These are phyloP conservation scores for Pleurotus sapidus DNA, from an alignment of 768 basidiomycete genomes.

Conservation along the genomic window DNA sequence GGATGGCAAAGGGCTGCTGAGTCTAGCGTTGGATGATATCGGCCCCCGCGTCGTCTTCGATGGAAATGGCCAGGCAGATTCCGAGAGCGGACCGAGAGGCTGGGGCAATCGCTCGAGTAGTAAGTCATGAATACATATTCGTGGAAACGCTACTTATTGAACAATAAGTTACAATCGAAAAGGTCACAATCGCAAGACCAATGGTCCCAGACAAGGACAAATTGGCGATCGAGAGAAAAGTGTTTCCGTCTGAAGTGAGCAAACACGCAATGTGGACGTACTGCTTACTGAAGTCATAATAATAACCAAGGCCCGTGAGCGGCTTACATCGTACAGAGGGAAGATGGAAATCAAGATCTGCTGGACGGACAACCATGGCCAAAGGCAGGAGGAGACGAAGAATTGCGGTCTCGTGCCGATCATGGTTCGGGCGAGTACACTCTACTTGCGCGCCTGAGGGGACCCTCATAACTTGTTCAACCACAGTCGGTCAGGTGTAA, in stretches of 20 bases:
- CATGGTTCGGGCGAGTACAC: constrained; percentile 85
- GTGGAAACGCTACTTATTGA: neutral
- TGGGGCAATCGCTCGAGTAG: constrained; percentile 87
- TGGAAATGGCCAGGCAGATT: constrained; percentile 51
- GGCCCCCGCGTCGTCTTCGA: constrained; percentile 94
- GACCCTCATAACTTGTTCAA: no score
- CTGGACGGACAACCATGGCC: constrained; percentile 69
- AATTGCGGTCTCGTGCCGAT: constrained; percentile 94
- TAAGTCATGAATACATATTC: constrained; percentile 37
- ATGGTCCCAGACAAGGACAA: constrained; percentile 85
- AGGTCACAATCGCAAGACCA: constrained; percentile 79
- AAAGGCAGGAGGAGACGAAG: constrained; percentile 64
- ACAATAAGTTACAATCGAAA: constrained; percentile 85
- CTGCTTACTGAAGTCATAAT: neutral
- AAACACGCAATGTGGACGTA: neutral
- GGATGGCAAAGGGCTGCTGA: constrained; percentile 77
- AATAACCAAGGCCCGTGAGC: constrained; percentile 75
- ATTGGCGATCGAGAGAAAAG: constrained; percentile 66
- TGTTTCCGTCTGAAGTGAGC: constrained; percentile 86
- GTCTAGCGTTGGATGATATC: constrained; percentile 78
- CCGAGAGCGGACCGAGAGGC: constrained; percentile 49
- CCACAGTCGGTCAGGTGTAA: constrained; percentile 88
- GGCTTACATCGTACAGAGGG: constrained; percentile 88
- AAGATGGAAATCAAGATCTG: constrained; percentile 84
- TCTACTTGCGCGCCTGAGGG: neutral